These are phyloP conservation scores for Paecilomyces sp. DNA, from an alignment of 2,329 filamentous ascomycete genomes.

Conservation along the genomic window DNA sequence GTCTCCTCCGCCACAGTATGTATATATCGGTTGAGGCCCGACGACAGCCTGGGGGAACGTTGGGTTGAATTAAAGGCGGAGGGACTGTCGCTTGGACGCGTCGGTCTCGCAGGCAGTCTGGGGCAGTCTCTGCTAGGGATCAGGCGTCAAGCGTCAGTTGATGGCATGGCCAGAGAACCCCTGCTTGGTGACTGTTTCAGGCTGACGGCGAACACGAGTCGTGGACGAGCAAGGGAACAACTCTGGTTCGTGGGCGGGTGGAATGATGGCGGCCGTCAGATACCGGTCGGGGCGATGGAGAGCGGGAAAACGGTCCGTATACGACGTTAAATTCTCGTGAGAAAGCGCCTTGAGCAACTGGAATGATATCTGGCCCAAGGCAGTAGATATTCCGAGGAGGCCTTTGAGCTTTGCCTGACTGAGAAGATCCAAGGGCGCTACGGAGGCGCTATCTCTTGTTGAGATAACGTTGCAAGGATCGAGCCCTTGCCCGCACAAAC, in stretches of 20 bases:
- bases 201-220: background rate
- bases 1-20: background rate
- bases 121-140: background rate
- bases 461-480: background rate
- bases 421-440: background rate
- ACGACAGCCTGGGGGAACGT: background rate
- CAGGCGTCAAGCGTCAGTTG: background rate
- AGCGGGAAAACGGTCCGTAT: background rate
- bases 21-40: background rate
- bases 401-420: background rate
- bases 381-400: background rate
- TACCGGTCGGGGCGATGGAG: background rate
- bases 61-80: conserved; percentile 1
- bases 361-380: background rate
- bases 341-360: background rate
- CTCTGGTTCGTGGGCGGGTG: background rate
- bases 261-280: background rate
- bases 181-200: background rate
- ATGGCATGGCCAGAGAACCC: conserved; percentile 1
- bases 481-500: background rate
- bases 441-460: background rate
- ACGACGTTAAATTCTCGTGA: background rate
- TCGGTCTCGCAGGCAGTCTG: background rate
- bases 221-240: background rate
- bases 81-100: background rate